Conservation (phyloP, 176 grass and related monocot species). For the Rhipidocladum racemiflorum region DNA sequence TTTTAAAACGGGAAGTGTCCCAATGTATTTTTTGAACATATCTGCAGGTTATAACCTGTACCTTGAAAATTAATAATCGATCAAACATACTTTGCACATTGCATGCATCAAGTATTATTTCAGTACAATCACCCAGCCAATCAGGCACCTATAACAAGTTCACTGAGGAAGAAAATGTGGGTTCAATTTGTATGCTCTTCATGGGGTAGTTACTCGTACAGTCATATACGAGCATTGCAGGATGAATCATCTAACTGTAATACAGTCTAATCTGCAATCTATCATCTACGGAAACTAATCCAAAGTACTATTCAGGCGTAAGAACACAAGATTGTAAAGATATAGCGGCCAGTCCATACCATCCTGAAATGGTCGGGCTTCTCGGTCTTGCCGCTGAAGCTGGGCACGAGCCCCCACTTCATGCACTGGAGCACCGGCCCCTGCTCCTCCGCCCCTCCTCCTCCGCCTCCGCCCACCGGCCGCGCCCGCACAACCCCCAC, state of each 20-base stretch:
- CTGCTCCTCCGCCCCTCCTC: neutral
- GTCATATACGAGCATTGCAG: neutral
- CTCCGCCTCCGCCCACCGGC: neutral
- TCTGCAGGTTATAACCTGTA: neutral
- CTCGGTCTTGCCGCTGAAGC: slow-evolving; percentile 78
- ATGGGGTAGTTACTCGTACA: neutral
- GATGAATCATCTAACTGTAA: neutral
- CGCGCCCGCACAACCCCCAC: slow-evolving; percentile 39
- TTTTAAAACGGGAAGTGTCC: neutral
- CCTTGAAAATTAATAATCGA: neutral
- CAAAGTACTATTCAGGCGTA: neutral
- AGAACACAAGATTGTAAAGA: neutral
- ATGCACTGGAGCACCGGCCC: slow-evolving; percentile 67
- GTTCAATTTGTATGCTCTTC: neutral
- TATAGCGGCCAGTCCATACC: slow-evolving; percentile 27
- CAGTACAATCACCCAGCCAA: neutral
- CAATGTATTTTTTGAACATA: neutral
- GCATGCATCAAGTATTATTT: neutral
- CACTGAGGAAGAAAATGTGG: neutral
- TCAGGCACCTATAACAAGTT: neutral
- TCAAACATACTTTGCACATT: neutral
- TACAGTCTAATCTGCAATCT: neutral
- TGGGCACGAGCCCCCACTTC: slow-evolving; percentile 96
- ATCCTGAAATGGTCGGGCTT: slow-evolving; percentile 93
- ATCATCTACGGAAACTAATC: neutral